phyloP scores from a whole-genome alignment of 352 stramenopile genomes.

The Blastocystis sp. region DNA sequence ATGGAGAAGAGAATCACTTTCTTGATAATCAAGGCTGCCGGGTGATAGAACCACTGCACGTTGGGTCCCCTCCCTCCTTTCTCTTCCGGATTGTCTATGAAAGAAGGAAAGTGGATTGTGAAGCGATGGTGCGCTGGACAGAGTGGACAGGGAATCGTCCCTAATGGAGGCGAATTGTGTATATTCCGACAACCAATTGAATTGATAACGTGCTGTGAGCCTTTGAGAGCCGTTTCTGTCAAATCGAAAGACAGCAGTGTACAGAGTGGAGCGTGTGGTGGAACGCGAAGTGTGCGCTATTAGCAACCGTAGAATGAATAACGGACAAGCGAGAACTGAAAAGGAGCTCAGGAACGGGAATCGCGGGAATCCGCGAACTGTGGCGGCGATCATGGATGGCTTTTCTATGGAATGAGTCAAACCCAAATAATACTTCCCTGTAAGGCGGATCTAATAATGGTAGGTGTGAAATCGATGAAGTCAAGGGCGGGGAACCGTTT shows the following conservation, averaged over 20 bases:
- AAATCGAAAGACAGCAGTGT: too few species aligned
- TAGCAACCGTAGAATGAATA: too few species aligned
- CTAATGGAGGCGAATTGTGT: too few species aligned
- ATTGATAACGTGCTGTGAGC: too few species aligned
- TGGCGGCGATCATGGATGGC: background rate
- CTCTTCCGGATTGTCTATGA: too few species aligned
- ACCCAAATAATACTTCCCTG: background rate
- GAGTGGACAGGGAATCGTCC: too few species aligned
- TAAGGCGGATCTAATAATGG: background rate
- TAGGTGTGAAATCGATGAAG: background rate
- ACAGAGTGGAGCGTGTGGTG: too few species aligned
- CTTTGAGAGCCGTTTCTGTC: too few species aligned
- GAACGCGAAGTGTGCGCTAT: too few species aligned
- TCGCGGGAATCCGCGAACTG: background rate
- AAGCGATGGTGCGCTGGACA: too few species aligned
- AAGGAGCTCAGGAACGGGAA: background rate
- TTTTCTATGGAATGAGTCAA: background rate
- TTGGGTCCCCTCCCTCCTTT: background rate
- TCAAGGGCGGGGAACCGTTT: background rate
- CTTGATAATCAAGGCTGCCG: background rate
- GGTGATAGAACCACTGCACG: background rate
- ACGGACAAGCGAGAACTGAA: background rate
- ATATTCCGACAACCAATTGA: too few species aligned
- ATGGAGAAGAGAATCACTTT: background rate
- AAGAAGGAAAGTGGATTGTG: too few species aligned